These are phyloP conservation scores for Claviceps arundinis DNA, from an alignment of 2,329 filamentous ascomycete genomes.

Conservation along the genomic window DNA sequence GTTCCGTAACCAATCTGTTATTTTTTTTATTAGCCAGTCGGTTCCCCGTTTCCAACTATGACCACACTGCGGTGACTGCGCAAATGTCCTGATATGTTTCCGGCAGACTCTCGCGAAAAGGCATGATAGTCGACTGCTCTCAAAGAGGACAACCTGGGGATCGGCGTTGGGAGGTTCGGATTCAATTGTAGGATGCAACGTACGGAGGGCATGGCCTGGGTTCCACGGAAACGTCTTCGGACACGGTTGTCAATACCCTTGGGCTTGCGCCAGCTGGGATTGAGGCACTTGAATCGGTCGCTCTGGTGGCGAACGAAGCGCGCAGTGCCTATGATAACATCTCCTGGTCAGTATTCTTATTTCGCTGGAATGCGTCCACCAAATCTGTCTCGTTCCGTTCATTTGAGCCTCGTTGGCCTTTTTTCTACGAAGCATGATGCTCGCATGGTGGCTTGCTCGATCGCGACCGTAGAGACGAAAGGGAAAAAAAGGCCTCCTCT, in stretches of 20 bases:
- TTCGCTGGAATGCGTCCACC: not conserved
- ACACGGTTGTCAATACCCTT: slow-evolving; percentile 99
- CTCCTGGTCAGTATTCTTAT: slow-evolving; percentile 27
- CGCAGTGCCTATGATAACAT: slow-evolving; percentile 56
- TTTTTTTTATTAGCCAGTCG: slow-evolving; percentile 2
- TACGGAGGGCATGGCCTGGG: slow-evolving; percentile 96
- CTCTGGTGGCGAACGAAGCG: slow-evolving; percentile 95
- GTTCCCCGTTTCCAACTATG: not conserved
- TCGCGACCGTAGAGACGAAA: not conserved
- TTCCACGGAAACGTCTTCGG: slow-evolving; percentile 92
- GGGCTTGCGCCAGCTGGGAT: slow-evolving; percentile 91
- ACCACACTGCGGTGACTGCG: not conserved
- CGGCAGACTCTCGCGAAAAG: not conserved
- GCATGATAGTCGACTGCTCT: not conserved
- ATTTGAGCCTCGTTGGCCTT: not conserved
- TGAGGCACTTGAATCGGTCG: slow-evolving; percentile 90
- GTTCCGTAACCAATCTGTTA: slow-evolving; percentile 93
- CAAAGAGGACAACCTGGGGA: not conserved
- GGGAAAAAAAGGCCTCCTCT: not conserved
- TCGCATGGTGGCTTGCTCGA: not conserved
- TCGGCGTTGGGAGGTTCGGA: not conserved
- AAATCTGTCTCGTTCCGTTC: not conserved
- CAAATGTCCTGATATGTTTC: too few species aligned
- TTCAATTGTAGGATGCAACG: slow-evolving; percentile 25
- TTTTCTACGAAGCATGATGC: not conserved